phyloP scores from a whole-genome alignment of 352 stramenopile species.

The Phytophthora fragariae region DNA sequence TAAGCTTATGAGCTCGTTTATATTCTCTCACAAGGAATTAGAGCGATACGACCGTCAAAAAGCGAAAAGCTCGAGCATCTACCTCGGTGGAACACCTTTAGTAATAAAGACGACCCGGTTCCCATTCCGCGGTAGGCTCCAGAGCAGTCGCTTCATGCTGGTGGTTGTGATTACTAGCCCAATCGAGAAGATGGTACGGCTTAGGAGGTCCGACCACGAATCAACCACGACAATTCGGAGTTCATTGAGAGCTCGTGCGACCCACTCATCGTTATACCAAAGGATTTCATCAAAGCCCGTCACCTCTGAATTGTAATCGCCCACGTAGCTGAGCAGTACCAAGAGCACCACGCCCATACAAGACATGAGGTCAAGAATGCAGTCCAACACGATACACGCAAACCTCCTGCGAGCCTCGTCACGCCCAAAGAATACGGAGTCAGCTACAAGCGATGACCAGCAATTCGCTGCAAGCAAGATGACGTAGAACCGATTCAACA shows the following conservation, averaged over 20 bases:
- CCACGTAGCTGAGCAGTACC: constrained; percentile 24
- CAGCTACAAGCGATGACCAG: constrained; percentile 24
- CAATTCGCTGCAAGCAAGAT: constrained; percentile 35
- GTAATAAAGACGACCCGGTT: not conserved
- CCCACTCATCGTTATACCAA: constrained; percentile 46
- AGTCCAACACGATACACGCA: constrained; percentile 31
- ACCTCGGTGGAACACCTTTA: too few relatives aligned
- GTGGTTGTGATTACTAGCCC: constrained; percentile 30
- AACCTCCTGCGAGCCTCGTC: constrained; percentile 27
- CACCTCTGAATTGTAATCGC: constrained; percentile 13
- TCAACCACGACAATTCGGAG: constrained; percentile 36
- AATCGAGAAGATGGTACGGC: constrained; percentile 29
- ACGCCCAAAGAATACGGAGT: constrained; percentile 13
- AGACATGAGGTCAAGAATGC: constrained; percentile 29
- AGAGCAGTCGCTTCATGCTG: constrained; percentile 37
- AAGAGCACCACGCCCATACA: constrained; percentile 26
- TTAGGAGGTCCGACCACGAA: constrained; percentile 36
- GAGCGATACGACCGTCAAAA: too few relatives aligned
- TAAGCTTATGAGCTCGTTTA: too few relatives aligned
- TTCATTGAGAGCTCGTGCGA: constrained; percentile 35
- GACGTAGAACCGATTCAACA: constrained; percentile 47
- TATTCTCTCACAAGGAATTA: too few relatives aligned
- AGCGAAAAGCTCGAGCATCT: too few relatives aligned
- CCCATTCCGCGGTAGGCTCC: constrained; percentile 4
- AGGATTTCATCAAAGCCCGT: constrained; percentile 22